Evolutionary conservation across 495 filamentous ascomycete genomes (phyloP), one percentile per base, ranked within the genome.

Genomic region (Astrocystis sublimbata): DNA sequence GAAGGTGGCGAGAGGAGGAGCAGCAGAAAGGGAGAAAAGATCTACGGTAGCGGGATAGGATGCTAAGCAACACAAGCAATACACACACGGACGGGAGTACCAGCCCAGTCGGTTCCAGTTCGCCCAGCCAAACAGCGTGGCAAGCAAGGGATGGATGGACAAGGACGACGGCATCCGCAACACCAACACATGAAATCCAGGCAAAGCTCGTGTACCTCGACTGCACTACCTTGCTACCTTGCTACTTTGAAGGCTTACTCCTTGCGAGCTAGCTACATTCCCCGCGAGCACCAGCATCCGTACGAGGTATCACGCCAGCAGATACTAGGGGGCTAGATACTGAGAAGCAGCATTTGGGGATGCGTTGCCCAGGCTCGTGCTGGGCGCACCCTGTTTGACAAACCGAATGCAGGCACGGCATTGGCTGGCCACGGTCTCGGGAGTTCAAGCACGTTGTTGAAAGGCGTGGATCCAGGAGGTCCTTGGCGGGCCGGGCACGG

Each of bases 1-100:
- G 68, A 68, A 58, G 63, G 58, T 62, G 47, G 62, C 62, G 64
- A 65, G 60, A 68, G 73, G 66, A 70, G 69, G 64, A 71, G 52
- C 71, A 41, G 40, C 71, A 41, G 40, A 71, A 74, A 73, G 64
- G 70, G 46, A 40, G 47, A 36, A 6, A 36, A 17, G 35, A 23
- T 50, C 17, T 52, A n/a, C n/a, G n/a, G n/a, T n/a, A 24, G 42
- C 30, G 36, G 28, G 17, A 51, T 46, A 47, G 36, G 33, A 61
- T n/a, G n/a, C n/a, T n/a, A n/a, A n/a, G n/a, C n/a, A n/a, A n/a
- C n/a, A n/a, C n/a, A n/a, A n/a, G n/a, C n/a, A n/a, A n/a, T n/a
- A n/a, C n/a, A n/a, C n/a, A 50, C 23, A 36, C 58, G 40, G 31
- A 45, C 26, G 24, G 46, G n/a, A n/a, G n/a, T n/a, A 43, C 58